These are phyloP conservation scores for Oehlia diaphana DNA, from an alignment of 192 early-diverging fungal species.

Conservation along the genomic window DNA sequence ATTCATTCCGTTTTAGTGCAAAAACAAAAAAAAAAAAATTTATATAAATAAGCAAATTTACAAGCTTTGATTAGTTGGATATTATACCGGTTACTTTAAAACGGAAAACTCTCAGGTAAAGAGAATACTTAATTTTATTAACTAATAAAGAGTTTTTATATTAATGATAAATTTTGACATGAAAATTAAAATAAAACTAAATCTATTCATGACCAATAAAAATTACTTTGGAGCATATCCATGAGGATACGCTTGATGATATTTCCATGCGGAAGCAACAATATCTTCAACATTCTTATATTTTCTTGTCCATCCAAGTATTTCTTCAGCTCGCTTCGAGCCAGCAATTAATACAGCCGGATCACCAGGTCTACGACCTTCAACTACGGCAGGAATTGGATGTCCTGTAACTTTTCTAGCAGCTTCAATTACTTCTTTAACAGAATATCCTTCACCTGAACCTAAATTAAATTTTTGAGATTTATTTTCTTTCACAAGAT, in stretches of 20 bases:
- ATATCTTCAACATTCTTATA: slow-evolving; percentile 44
- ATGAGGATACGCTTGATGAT: slow-evolving; percentile 23
- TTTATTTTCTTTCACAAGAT: slow-evolving; percentile 28
- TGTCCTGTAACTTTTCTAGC: slow-evolving; percentile 80
- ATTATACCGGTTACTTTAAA: no score
- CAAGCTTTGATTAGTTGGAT: no score
- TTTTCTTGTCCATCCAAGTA: slow-evolving; percentile 42
- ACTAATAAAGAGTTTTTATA: no score
- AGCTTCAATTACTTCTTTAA: slow-evolving; percentile 88
- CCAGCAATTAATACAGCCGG: slow-evolving; percentile 83
- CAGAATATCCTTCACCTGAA: slow-evolving; percentile 84
- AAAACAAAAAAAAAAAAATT: no score
- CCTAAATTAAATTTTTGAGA: slow-evolving; percentile 87
- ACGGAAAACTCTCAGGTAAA: background rate
- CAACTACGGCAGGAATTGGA: slow-evolving; percentile 68
- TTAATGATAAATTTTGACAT: no score
- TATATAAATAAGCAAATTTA: no score
- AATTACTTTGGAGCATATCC: slow-evolving; percentile 15
- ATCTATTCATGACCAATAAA: no score
- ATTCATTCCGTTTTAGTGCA: no score
- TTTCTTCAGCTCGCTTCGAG: slow-evolving; percentile 43
- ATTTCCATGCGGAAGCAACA: slow-evolving; percentile 28
- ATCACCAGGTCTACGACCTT: slow-evolving; percentile 77
- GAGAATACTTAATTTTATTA: background rate
- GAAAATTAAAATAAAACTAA: no score